Conservation (phyloP, 176 grass and related monocot species). For the Zoysia japonica region DNA sequence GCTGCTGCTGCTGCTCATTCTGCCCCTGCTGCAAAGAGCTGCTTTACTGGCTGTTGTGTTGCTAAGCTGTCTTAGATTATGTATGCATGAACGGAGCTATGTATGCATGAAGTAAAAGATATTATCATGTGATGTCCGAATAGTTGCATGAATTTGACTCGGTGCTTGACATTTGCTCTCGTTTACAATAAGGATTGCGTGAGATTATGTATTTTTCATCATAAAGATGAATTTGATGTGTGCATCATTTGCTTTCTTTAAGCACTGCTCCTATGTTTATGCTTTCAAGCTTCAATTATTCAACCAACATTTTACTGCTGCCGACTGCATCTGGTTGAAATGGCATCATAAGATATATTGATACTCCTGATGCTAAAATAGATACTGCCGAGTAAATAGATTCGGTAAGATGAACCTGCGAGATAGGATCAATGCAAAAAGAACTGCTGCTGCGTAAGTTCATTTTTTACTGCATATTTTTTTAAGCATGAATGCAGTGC, state of each 20-base stretch:
- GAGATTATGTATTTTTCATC: conserved; percentile 21
- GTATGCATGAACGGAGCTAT: conserved; percentile 30
- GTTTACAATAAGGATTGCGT: conserved; percentile 3
- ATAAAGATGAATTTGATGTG: conserved; percentile 11
- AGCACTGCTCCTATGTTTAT: not conserved
- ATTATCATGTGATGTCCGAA: conserved; percentile 14
- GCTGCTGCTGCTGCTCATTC: conserved; percentile 30
- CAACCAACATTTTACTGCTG: not conserved
- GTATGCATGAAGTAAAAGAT: conserved; percentile 32
- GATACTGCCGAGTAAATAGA: no score
- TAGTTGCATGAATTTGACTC: conserved; percentile 32
- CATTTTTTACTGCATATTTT: not conserved
- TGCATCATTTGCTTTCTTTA: not conserved
- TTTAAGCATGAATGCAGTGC: not conserved
- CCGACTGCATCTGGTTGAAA: not conserved
- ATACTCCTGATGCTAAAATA: conserved; percentile 10
- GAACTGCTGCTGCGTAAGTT: not conserved
- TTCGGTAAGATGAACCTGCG: no score
- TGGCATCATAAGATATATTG: not conserved
- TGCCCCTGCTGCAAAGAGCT: conserved; percentile 57
- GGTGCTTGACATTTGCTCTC: not conserved
- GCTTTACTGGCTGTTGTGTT: conserved; percentile 44
- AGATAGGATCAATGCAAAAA: no score
- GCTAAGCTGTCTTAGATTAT: conserved; percentile 54
- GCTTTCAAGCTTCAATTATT: not conserved